Evolutionary conservation across 2,329 filamentous ascomycete genomes (phyloP).

Genomic region (Leptodontidium sp.): DNA sequence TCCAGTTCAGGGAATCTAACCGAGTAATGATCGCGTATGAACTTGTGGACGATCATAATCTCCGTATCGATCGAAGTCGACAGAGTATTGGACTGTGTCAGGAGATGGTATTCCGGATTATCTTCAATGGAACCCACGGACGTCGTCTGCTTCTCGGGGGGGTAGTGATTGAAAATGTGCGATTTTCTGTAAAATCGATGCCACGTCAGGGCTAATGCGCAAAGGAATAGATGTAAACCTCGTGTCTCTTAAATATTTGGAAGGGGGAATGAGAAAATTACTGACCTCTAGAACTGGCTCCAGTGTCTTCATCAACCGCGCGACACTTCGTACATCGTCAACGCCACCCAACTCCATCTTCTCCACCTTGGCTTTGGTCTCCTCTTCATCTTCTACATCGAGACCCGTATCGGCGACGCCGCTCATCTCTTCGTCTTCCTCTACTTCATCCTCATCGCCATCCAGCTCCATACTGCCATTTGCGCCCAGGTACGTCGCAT

Average conservation of each 20-base stretch:
- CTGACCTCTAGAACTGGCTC: constrained; percentile 85
- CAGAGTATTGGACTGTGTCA: constrained; percentile 87
- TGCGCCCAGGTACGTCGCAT: constrained; percentile 46
- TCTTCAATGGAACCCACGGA: constrained; percentile 87
- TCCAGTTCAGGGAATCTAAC: constrained; percentile 93
- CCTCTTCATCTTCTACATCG: constrained; percentile 68
- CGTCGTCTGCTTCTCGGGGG: constrained; percentile 67
- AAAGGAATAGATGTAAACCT: constrained; percentile 69
- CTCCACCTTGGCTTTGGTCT: constrained; percentile 80
- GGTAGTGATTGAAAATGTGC: constrained; percentile 76
- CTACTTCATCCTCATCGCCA: constrained; percentile 65
- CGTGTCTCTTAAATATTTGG: constrained; percentile 47
- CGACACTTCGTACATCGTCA: constrained; percentile 81
- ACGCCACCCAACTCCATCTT: constrained; percentile 80
- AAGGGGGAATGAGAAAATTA: constrained; percentile 45
- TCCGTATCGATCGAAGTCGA: constrained; percentile 95
- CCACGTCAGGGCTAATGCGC: constrained; percentile 74
- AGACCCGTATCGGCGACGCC: constrained; percentile 53
- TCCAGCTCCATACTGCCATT: constrained; percentile 65
- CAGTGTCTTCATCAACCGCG: constrained; percentile 81
- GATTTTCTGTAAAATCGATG: constrained; percentile 75
- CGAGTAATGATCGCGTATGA: constrained; percentile 95
- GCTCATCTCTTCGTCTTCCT: constrained; percentile 66
- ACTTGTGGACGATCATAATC: constrained; percentile 93
- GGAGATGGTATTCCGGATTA: constrained; percentile 87